These are phyloP conservation scores for Amyloporia xantha DNA, from an alignment of 768 basidiomycete genomes.

Conservation along the genomic window DNA sequence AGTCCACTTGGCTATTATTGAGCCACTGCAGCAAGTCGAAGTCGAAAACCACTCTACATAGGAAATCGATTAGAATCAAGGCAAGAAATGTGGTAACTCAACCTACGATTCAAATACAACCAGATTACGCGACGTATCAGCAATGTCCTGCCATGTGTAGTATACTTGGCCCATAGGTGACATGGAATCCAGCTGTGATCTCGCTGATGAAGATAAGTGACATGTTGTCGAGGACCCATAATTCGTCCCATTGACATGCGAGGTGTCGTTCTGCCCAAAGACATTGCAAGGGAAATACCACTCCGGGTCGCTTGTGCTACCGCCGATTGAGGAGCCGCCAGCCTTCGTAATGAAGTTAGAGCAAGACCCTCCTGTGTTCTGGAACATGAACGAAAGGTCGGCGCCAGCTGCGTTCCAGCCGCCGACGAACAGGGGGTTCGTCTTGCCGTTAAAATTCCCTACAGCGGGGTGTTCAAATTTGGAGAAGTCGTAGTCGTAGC, in stretches of 20 bases:
- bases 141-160: conserved; percentile 87
- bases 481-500: conserved; percentile 88
- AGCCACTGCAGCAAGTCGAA: conserved; percentile 83
- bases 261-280: conserved; percentile 62
- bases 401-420: conserved; percentile 76
- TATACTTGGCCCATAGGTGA: conserved; percentile 78
- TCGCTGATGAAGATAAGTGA: conserved; percentile 54
- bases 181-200: conserved; percentile 43
- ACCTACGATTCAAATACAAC: conserved; percentile 94
- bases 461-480: conserved; percentile 79
- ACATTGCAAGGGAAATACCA: conserved; percentile 99
- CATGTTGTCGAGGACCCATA: conserved; percentile 66
- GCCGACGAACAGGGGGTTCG: conserved; percentile 79
- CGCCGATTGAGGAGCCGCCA: conserved; percentile 62
- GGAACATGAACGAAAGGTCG: conserved; percentile 93
- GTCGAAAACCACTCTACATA: conserved; percentile 76
- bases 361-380: conserved; percentile 84
- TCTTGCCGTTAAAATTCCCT: conserved; percentile 65
- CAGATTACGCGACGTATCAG: conserved; percentile 61
- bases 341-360: conserved; percentile 68
- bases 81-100: not conserved
- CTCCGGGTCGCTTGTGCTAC: conserved; percentile 53
- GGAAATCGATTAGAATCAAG: conserved; percentile 4
- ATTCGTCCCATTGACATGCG: conserved; percentile 57
- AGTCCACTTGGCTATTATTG: conserved; percentile 69